Conservation (phyloP, 805 yeast species). For the Monosporozyma aerobia region DNA sequence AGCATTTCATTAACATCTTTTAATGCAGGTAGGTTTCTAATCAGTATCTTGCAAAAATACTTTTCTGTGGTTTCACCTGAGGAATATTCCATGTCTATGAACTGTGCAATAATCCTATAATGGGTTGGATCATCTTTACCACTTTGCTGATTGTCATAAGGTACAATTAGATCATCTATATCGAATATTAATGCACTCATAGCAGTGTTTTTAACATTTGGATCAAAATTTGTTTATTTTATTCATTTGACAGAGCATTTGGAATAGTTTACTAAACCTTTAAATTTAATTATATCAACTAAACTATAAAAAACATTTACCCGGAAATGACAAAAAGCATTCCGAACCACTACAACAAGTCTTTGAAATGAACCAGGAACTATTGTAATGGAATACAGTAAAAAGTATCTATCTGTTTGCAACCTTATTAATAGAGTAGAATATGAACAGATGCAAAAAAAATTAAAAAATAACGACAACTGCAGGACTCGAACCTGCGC, state of each 20-base stretch:
- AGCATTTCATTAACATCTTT: neutral
- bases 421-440: neutral
- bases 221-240: neutral
- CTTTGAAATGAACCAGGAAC: too few relatives aligned
- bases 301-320: neutral
- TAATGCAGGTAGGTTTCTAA: neutral
- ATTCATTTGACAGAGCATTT: neutral
- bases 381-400: too few relatives aligned
- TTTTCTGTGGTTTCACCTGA: neutral
- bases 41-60: constrained; percentile 4
- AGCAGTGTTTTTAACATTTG: neutral
- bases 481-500: constrained; percentile 65
- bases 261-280: neutral
- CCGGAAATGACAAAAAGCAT: neutral
- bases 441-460: neutral
- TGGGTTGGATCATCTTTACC: neutral
- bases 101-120: constrained; percentile 11
- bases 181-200: constrained; percentile 11
- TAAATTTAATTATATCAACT: neutral
- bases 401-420: neutral
- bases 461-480: constrained; percentile 44
- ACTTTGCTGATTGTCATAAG: neutral
- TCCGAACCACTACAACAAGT: too few relatives aligned
- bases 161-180: constrained; percentile 1
- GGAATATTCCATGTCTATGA: constrained; percentile 9